Conservation (phyloP, 1,139 yeast genomes). For the Zygoascus sp. region DNA sequence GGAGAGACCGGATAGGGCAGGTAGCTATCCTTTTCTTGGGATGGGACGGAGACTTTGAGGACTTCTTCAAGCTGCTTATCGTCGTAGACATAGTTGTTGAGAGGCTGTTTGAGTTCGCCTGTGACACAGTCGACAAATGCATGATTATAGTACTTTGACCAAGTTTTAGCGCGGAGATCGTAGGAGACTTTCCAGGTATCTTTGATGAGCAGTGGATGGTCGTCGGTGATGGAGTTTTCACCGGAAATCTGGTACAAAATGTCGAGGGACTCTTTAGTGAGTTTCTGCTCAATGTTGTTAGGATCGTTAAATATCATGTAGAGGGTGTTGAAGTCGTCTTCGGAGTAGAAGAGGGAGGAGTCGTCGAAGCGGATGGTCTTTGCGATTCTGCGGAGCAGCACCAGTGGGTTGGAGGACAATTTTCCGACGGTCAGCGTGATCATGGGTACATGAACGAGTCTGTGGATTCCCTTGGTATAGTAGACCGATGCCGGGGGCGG, state of each 20-base stretch:
- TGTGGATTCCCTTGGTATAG: slow-evolving; percentile 26
- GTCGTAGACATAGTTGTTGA: slow-evolving; percentile 33
- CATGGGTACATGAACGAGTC: slow-evolving; percentile 56
- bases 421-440: slow-evolving; percentile 62
- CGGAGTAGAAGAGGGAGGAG: slow-evolving; percentile 62
- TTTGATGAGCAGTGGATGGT: slow-evolving; percentile 27
- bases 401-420: slow-evolving; percentile 56
- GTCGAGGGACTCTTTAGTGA: slow-evolving; percentile 71
- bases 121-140: slow-evolving; percentile 31
- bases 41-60: slow-evolving; percentile 24
- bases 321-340: slow-evolving; percentile 73
- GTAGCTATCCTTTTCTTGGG: slow-evolving; percentile 22
- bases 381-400: slow-evolving; percentile 55
- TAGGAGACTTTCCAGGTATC: slow-evolving; percentile 28
- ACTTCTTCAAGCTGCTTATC: slow-evolving; percentile 26
- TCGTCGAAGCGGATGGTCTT: slow-evolving; percentile 66
- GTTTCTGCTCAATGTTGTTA: slow-evolving; percentile 54
- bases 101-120: slow-evolving; percentile 29
- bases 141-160: slow-evolving; percentile 37
- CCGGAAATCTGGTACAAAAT: slow-evolving; percentile 49
- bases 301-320: slow-evolving; percentile 68
- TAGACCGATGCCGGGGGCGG: slow-evolving; percentile 30
- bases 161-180: slow-evolving; percentile 43
- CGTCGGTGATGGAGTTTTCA: slow-evolving; percentile 29
- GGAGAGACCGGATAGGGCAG: slow-evolving; percentile 29